Percentiles rank a stretch among this genome's conserved stretches.
Conservation (phyloP, 164 flowering plant genomes). For the Aristolochia fimbriata region DNA sequence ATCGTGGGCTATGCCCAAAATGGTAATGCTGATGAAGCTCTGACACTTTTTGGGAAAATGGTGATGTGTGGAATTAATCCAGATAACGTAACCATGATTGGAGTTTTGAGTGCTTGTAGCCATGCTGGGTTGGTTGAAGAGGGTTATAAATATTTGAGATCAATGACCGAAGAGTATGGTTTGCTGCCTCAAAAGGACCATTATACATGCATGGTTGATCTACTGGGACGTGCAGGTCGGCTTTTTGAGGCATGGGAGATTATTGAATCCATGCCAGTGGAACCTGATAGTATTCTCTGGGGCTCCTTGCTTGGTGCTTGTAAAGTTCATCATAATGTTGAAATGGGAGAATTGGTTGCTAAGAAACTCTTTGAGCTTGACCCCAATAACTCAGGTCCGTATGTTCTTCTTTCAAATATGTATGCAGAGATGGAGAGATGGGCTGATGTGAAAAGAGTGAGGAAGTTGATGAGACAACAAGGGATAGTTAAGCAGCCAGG, state of each 20-base stretch:
- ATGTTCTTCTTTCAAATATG: slow-evolving; percentile 23
- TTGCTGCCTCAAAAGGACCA: slow-evolving; percentile 19
- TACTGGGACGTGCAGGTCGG: slow-evolving; percentile 21
- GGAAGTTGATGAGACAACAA: slow-evolving; percentile 18
- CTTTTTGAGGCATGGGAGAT: slow-evolving; percentile 14
- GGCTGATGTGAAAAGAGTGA: slow-evolving; percentile 12
- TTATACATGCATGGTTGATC: slow-evolving; percentile 23
- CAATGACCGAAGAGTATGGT: slow-evolving; percentile 12
- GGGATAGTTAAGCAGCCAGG: slow-evolving; percentile 31
- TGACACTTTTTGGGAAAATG: slow-evolving; percentile 13
- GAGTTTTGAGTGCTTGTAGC: slow-evolving; percentile 22
- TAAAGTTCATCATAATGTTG: slow-evolving; percentile 14
- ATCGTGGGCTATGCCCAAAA: slow-evolving; percentile 21
- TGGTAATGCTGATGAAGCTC: slow-evolving; percentile 16
- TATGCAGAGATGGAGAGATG: slow-evolving; percentile 17
- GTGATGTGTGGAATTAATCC: slow-evolving; percentile 13
- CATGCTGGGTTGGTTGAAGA: slow-evolving; percentile 19
- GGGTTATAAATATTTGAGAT: slow-evolving; percentile 11
- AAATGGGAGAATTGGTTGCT: slow-evolving; percentile 16
- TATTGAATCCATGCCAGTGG: slow-evolving; percentile 14
- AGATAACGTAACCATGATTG: slow-evolving; percentile 22
- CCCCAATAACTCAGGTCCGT: slow-evolving; percentile 20
- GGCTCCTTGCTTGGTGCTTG: slow-evolving; percentile 21
- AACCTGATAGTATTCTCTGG: slow-evolving; percentile 19
- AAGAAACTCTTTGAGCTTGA: slow-evolving; percentile 21